Evolutionary conservation across 1,284 basidiomycete species (phyloP).

Genomic region (Ganoderma meredithae): DNA sequence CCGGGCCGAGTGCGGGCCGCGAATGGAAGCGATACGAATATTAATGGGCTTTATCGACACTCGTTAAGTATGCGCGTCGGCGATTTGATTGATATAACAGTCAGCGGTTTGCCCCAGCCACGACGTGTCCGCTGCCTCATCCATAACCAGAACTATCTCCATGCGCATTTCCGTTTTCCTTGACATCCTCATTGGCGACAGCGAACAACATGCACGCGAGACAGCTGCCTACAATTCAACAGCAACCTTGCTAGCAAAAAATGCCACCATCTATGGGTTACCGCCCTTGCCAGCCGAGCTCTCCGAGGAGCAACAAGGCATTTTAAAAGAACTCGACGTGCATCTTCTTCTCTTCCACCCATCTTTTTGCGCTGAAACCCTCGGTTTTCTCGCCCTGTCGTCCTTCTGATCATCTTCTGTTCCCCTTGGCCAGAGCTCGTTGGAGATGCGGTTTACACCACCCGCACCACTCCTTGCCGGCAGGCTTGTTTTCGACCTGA

Average conservation of each 20-base stretch:
- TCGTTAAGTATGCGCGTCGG: no score
- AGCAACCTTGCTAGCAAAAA: slow-evolving; percentile 43
- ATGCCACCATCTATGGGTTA: slow-evolving; percentile 50
- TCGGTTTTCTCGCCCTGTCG: neutral
- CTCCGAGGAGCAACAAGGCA: slow-evolving; percentile 50
- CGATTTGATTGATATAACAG: no score
- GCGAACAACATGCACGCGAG: slow-evolving; percentile 41
- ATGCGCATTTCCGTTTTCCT: slow-evolving; percentile 40
- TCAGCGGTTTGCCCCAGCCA: neutral
- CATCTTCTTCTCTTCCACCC: slow-evolving; percentile 11
- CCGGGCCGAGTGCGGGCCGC: no score
- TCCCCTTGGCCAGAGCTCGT: slow-evolving; percentile 37
- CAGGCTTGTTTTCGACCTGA: slow-evolving; percentile 49
- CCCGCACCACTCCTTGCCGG: slow-evolving; percentile 47
- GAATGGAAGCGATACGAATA: no score
- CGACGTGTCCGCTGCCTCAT: neutral
- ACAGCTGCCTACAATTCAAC: slow-evolving; percentile 44
- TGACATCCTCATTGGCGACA: slow-evolving; percentile 51
- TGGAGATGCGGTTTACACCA: slow-evolving; percentile 44
- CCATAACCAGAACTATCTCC: neutral
- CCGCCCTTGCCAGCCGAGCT: slow-evolving; percentile 47
- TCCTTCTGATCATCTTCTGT: neutral
- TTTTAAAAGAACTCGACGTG: slow-evolving; percentile 50
- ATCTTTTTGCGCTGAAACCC: slow-evolving; percentile 10
- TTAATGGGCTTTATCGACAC: no score